phyloP scores from a whole-genome alignment of 306 rosid genomes.

The Lathyrus oleraceus region DNA sequence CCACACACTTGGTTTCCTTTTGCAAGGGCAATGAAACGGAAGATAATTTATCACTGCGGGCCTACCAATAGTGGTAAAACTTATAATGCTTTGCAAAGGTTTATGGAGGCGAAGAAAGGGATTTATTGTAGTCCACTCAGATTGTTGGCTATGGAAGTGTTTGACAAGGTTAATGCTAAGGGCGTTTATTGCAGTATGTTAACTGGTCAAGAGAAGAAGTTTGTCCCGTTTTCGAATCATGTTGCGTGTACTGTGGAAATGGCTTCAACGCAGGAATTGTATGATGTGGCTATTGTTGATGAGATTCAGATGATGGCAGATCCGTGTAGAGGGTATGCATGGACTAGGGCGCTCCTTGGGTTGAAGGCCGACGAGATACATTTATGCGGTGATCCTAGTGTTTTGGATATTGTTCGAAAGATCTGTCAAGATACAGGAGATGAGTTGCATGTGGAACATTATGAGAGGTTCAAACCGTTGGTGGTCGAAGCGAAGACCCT shows the following conservation, averaged over 20 bases:
- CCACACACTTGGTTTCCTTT: conserved; percentile 96
- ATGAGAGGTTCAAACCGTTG: conserved; percentile 89
- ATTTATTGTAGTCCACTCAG: conserved; percentile 87
- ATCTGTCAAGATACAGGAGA: conserved; percentile 81
- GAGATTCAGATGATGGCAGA: conserved; percentile 95
- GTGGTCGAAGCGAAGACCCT: conserved; percentile 92
- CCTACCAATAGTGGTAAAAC: conserved; percentile 98
- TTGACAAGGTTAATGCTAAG: conserved; percentile 81
- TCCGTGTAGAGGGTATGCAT: conserved; percentile 70
- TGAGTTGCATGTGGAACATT: conserved; percentile 70
- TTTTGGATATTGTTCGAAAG: conserved; percentile 64
- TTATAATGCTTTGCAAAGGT: conserved; percentile 83
- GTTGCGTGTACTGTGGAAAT: conserved; percentile 88
- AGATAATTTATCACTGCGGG: conserved; percentile 89
- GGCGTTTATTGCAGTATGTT: conserved; percentile 83
- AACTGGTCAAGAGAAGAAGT: conserved; percentile 87
- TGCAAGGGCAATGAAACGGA: conserved; percentile 91
- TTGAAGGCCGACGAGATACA: conserved; percentile 93
- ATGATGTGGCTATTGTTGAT: conserved; percentile 83
- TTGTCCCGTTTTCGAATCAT: conserved; percentile 76
- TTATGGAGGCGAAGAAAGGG: conserved; percentile 86
- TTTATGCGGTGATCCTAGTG: conserved; percentile 85
- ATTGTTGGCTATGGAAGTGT: conserved; percentile 93
- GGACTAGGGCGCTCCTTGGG: conserved; percentile 93
- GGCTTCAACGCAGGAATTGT: conserved; percentile 79